Evolutionary conservation across 1,139 yeast genomes (phyloP).

Genomic region (Groenewaldozyma auringiensis): DNA sequence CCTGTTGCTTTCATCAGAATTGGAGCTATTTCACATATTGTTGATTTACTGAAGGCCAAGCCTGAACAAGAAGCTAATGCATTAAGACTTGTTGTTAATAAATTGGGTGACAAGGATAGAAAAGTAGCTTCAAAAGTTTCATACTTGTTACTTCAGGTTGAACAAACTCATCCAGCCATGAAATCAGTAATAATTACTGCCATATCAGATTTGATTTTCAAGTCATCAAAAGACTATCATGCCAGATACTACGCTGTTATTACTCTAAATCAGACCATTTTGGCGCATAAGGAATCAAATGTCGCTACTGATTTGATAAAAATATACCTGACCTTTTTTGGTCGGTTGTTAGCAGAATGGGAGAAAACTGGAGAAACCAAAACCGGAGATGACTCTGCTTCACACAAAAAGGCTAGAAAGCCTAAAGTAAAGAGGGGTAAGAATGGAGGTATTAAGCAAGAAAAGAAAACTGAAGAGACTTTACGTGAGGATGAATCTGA

Average conservation of each 20-base stretch:
- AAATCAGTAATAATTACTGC: slow-evolving; percentile 70
- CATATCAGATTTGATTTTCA: slow-evolving; percentile 71
- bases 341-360: slow-evolving; percentile 65
- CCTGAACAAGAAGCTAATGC: slow-evolving; percentile 97
- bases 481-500: slow-evolving; percentile 77
- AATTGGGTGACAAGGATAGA: slow-evolving; percentile 86
- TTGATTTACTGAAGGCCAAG: slow-evolving; percentile 71
- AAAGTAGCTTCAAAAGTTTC: slow-evolving; percentile 89
- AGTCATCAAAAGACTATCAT: slow-evolving; percentile 72
- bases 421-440: slow-evolving; percentile 39
- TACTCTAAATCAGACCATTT: slow-evolving; percentile 86
- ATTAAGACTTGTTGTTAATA: slow-evolving; percentile 81
- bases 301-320: slow-evolving; percentile 77
- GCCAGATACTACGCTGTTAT: slow-evolving; percentile 81
- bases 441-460: slow-evolving; percentile 72
- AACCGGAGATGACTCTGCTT: slow-evolving; percentile 34
- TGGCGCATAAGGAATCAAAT: slow-evolving; percentile 65
- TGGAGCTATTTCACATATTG: slow-evolving; percentile 66
- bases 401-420: slow-evolving; percentile 38
- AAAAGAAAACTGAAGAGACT: slow-evolving; percentile 60
- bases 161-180: slow-evolving; percentile 96
- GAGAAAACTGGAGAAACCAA: slow-evolving; percentile 33
- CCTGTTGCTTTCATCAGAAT: slow-evolving; percentile 86
- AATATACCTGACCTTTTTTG: slow-evolving; percentile 81
- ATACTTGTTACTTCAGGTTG: slow-evolving; percentile 66